phyloP scores from a whole-genome alignment of 176 grass and related monocot species.

The Coix lacrymajobi region DNA sequence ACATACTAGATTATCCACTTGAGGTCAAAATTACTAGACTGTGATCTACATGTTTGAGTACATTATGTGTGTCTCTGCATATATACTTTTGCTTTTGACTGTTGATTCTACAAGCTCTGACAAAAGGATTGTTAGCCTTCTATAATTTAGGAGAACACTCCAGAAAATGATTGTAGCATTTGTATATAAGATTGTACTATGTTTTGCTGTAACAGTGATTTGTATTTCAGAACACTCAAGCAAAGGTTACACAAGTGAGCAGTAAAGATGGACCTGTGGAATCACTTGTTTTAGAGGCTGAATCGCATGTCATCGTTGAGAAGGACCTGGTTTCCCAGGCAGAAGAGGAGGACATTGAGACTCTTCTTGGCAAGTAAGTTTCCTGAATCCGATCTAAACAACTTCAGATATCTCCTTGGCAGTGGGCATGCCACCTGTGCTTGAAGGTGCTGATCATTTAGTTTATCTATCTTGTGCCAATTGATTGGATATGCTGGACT shows the following conservation, averaged over 20 bases:
- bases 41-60: background rate
- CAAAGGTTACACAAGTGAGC: conserved; percentile 41
- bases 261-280: conserved; percentile 45
- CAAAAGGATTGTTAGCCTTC: background rate
- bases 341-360: conserved; percentile 88
- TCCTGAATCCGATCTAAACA: background rate
- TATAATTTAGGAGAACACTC: background rate
- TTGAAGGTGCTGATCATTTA: background rate
- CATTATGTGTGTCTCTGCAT: background rate
- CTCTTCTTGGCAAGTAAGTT: conserved; percentile 79
- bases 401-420: background rate
- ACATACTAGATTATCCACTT: background rate
- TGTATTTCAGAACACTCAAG: conserved; percentile 46
- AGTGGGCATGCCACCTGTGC: conserved; percentile 20
- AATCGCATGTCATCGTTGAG: conserved; percentile 56
- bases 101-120: background rate
- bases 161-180: background rate
- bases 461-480: background rate
- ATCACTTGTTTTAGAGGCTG: conserved; percentile 38
- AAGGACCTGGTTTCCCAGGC: conserved; percentile 78
- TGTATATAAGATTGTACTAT: background rate
- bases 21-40: background rate
- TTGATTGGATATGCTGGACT: background rate
- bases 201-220: background rate
- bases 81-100: background rate